Conservation (phyloP, 345 rosid species). For the Anacardium occidentale region DNA sequence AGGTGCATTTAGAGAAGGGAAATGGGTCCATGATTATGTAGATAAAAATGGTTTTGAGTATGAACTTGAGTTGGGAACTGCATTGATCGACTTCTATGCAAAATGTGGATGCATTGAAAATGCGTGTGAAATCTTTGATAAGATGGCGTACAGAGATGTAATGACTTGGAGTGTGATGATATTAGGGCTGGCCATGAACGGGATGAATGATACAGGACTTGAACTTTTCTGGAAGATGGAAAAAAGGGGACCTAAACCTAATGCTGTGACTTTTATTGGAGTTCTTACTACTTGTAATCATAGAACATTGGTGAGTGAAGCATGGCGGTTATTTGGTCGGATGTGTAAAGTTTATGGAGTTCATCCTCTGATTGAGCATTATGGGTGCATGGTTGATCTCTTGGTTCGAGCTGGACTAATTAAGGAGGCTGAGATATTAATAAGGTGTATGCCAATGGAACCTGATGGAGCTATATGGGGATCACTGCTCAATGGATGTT, state of each 20-base stretch:
- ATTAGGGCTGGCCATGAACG: constrained; percentile 32
- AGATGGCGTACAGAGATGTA: constrained; percentile 33
- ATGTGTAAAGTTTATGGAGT: constrained; percentile 34
- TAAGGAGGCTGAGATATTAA: constrained; percentile 26
- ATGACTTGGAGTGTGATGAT: constrained; percentile 38
- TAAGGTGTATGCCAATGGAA: constrained; percentile 33
- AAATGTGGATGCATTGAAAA: constrained; percentile 28
- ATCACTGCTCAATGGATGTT: constrained; percentile 33
- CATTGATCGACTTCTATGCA: constrained; percentile 32
- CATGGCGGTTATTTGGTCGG: constrained; percentile 34
- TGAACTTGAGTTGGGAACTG: constrained; percentile 31
- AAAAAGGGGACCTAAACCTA: constrained; percentile 31
- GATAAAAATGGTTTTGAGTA: constrained; percentile 20
- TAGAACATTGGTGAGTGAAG: constrained; percentile 25
- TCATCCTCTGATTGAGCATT: constrained; percentile 33
- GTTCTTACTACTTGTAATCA: constrained; percentile 39
- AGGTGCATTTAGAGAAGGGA: constrained; percentile 36
- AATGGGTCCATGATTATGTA: constrained; percentile 28
- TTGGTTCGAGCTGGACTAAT: constrained; percentile 35
- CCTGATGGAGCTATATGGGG: constrained; percentile 35
- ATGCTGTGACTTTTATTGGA: constrained; percentile 33
- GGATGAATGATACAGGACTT: constrained; percentile 28
- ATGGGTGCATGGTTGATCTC: constrained; percentile 41
- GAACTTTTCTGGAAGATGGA: constrained; percentile 30
- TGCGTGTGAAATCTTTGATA: constrained; percentile 28